Evolutionary conservation across 495 filamentous ascomycete species (phyloP), one percentile per base, ranked within the genome.

Genomic region (Amniculicola lignicola): DNA sequence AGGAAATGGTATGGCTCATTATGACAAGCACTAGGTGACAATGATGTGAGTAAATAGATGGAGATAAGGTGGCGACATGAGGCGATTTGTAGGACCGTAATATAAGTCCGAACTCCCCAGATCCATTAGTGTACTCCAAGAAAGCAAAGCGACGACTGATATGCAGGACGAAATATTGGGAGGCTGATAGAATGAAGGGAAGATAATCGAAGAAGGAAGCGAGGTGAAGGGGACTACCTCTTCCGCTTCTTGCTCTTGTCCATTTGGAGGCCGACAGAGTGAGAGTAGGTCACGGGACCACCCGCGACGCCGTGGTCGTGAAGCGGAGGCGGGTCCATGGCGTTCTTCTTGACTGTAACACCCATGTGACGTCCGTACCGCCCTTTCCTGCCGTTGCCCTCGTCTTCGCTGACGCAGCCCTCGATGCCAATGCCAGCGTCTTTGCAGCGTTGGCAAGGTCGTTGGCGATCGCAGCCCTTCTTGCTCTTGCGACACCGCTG

Each of bases 401-500:
- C 93, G 56, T 98, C 94, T 69, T 98, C 93, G 70, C 90, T 95
- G 69, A 97, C 80, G 69, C 93, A 98, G 42, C 88, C 86, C 35
- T 97, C 91, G 47, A 89, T 80, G 42, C 87, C 84, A 63, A 98
- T 86, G 12, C 93, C 93, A 22, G 94, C 93, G 73, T 98, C 93
- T 67, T 89, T 88, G 82, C 93, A 98, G 55, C 93, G 81, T 31
- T 88, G 87, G 66, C 93, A 98, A 10, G 93, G 93, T 35, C 93
- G 84, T 66, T 96, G 90, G 48, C 93, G 84, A 75, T 98, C 94
- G 67, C 93, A 98, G 4, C 93, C 93, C 73, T 98, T 98, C 79
- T 98, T 98, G 70, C 91, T 96, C 81, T 97, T 97, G 57, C 93
- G 85, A 76, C 93, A 98, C 39, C 93, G 88, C 68, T 97, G 93